Evolutionary conservation across 1,284 basidiomycete species (phyloP).

Genomic region (Farysia itapuensis): DNA sequence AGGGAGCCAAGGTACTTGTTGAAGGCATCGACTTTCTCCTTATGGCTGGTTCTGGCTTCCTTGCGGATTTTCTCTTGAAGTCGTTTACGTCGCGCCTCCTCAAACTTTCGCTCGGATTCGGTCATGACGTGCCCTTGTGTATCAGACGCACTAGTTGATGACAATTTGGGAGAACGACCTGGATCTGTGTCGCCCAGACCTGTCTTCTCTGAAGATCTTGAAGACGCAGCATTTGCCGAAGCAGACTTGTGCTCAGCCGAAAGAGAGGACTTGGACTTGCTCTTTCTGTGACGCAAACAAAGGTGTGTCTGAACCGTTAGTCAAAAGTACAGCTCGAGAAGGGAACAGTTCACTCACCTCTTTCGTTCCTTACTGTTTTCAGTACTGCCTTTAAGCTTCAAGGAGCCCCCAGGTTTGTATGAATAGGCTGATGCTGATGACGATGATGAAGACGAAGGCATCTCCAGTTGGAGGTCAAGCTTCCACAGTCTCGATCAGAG

Average conservation of each 20-base stretch:
- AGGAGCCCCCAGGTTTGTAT: slow-evolving; percentile 53
- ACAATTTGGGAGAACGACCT: too few relatives aligned
- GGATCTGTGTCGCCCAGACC: too few relatives aligned
- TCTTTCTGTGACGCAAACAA: slow-evolving; percentile 30
- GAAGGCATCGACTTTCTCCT: slow-evolving; percentile 83
- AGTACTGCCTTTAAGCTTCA: slow-evolving; percentile 53
- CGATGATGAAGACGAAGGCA: slow-evolving; percentile 4
- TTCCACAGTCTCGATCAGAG: neutral
- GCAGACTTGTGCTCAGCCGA: slow-evolving; percentile 11
- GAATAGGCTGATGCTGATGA: slow-evolving; percentile 43
- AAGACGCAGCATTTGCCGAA: slow-evolving; percentile 2
- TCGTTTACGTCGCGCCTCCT: slow-evolving; percentile 78
- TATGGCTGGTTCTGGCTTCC: slow-evolving; percentile 84
- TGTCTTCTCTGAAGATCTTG: too few relatives aligned
- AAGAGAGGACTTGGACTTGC: slow-evolving; percentile 40
- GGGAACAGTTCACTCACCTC: slow-evolving; percentile 10
- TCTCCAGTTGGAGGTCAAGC: too few relatives aligned
- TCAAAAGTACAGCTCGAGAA: too few relatives aligned
- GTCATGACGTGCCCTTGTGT: too few relatives aligned
- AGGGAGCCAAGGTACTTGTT: slow-evolving; percentile 84
- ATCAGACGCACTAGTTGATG: too few relatives aligned
- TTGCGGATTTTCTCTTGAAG: slow-evolving; percentile 78
- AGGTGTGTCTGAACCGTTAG: too few relatives aligned
- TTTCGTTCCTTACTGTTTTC: slow-evolving; percentile 32
- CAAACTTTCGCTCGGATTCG: slow-evolving; percentile 84